A percentile compares a stretch with the other conserved stretches of the same genome.
phyloP scores from a whole-genome alignment of 2,329 filamentous ascomycete genomes.

The Colletotrichum cuscutae region DNA sequence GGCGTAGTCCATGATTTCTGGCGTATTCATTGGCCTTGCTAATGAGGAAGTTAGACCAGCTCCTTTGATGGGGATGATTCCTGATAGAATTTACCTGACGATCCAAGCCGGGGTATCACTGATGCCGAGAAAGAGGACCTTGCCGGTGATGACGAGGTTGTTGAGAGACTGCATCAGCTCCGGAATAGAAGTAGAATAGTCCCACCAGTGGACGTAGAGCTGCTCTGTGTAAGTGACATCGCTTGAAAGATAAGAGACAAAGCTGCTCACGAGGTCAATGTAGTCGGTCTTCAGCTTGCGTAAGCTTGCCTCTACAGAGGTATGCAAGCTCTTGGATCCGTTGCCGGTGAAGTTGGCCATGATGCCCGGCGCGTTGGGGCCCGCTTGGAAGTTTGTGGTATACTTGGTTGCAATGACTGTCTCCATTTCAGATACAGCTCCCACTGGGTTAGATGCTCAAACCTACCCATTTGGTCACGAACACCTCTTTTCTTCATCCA shows the following conservation, averaged over 20 bases:
- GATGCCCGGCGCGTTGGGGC: conserved; percentile 52
- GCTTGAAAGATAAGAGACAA: conserved; percentile 2
- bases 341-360: conserved; percentile 68
- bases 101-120: conserved; percentile 78
- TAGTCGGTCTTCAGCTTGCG: conserved; percentile 74
- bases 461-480: conserved; percentile 70
- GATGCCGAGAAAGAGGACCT: conserved; percentile 74
- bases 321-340: conserved; percentile 68
- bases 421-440: neutral
- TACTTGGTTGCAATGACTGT: conserved; percentile 76
- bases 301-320: conserved; percentile 66
- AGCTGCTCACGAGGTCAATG: conserved; percentile 66
- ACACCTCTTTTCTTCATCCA: conserved; percentile 75
- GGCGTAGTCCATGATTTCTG: conserved; percentile 73
- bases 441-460: neutral
- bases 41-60: neutral
- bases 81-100: conserved; percentile 52
- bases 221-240: conserved; percentile 37
- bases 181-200: conserved; percentile 71
- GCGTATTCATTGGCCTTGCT: conserved; percentile 76
- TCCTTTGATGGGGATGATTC: neutral
- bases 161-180: conserved; percentile 78
- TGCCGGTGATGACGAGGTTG: conserved; percentile 66
- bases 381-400: conserved; percentile 66
- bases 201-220: conserved; percentile 75